These are phyloP conservation scores for Leptoxyphium fumago DNA, from an alignment of 2,329 filamentous ascomycete genomes.

Conservation along the genomic window DNA sequence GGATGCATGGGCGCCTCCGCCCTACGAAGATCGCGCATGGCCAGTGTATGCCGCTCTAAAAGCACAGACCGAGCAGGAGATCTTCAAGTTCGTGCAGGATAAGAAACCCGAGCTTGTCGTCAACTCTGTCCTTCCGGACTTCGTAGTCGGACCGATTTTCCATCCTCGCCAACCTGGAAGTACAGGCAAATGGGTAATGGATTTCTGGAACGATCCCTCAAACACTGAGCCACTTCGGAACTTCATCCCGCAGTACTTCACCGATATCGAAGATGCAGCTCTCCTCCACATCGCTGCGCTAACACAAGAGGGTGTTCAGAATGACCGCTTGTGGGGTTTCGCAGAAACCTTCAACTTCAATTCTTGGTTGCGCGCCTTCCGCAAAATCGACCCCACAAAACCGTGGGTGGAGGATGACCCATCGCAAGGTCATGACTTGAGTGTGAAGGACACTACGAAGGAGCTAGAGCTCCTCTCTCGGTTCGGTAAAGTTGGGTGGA, in stretches of 20 bases:
- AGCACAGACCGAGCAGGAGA: constrained; percentile 29
- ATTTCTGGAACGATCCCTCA: no score
- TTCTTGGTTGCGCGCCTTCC: no score
- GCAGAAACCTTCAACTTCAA: constrained; percentile 33
- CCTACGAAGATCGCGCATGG: constrained; percentile 13
- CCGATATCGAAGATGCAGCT: constrained; percentile 36
- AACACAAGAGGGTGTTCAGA: constrained; percentile 29
- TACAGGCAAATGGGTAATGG: constrained; percentile 8
- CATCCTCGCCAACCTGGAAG: no score
- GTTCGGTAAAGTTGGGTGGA: no score
- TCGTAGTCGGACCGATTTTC: constrained; percentile 12
- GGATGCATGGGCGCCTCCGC: constrained; percentile 20
- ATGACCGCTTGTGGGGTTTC: constrained; percentile 41
- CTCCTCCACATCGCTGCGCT: constrained; percentile 40
- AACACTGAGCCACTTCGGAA: no score
- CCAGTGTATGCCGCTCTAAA: constrained; percentile 34
- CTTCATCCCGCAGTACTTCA: constrained; percentile 24
- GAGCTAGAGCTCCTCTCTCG: no score
- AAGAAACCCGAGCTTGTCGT: constrained; percentile 30
- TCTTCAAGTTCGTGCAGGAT: constrained; percentile 33
- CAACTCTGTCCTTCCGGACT: constrained; percentile 22
- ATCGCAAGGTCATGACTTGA: no score
- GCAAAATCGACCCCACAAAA: no score
- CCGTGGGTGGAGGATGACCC: no score
- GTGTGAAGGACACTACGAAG: no score